Base-by-base conservation (phyloP, 164 flowering plant genomes). In the Stephania cephalantha region DNA sequence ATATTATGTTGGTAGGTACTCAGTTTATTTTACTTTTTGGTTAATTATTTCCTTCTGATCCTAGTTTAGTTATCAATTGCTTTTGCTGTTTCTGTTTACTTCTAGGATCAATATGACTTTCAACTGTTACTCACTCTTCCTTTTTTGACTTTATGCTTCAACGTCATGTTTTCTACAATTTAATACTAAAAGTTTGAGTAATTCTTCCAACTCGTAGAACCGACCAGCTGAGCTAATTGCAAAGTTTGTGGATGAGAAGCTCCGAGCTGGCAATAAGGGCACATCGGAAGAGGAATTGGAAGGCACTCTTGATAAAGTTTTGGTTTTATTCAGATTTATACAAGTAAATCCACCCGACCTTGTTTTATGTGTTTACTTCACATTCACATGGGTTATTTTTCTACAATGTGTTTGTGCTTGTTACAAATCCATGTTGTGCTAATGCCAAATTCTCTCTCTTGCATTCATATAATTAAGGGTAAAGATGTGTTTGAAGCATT, bases 401-500 rank as follows among this genome's bases (percentile, higher is more conserved):
- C 46, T 30, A 25, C 17, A 6, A 46, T 65, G 25, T 63, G 11
- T 72, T 66, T 44, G 68, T 44, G 9, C 45, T 55, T 73, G 6
- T 55, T 44, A 45, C 42, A 7, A 58, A 52, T 44, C 15, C 22
- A n/a, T 58, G 25, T 20, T 61, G 66, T 61, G 8, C 25, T 4
- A 18, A 61, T n/a, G 20, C 7, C 66, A 61, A 61, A 18, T 5
- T 61, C 25, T 18, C 1, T 30, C 42, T 29, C 5, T 50, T 18
- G 64, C 70, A 71, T 45, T 45, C 76, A 67, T 45, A 72, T 58
- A 70, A 61, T 79, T 52, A 70, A 96, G 99, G 99, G 99, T 69
- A 96, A 96, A 79, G 99, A 96, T 86, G 99, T 96, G 31, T 96
- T 96, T 81, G 99, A 96, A 85, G 99, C 99, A 79, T 96, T 96